Conservation (phyloP, 2,329 filamentous ascomycete genomes). For the Penicillium janthinellum region DNA sequence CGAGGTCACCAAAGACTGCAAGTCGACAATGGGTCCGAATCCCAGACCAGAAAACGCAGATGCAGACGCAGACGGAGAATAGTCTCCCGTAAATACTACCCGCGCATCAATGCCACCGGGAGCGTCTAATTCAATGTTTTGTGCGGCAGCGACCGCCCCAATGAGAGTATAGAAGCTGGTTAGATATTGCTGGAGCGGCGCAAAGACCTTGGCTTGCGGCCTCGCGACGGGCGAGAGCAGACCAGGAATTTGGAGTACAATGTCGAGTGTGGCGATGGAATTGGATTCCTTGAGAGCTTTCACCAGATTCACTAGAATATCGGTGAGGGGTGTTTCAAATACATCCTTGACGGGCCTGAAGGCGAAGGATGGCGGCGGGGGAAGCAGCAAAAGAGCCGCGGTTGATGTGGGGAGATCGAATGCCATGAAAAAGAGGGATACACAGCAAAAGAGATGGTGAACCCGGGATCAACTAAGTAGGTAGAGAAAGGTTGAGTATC, state of each 20-base stretch:
- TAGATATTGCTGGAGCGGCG: constrained; percentile 70
- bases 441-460: not conserved
- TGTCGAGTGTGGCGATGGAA: constrained; percentile 51
- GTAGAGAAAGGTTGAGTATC: not conserved
- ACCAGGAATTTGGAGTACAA: constrained; percentile 66
- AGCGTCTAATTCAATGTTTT: constrained; percentile 64
- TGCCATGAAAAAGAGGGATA: constrained; percentile 26
- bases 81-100: constrained; percentile 71
- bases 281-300: constrained; percentile 33
- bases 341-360: constrained; percentile 57
- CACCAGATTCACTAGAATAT: constrained; percentile 56
- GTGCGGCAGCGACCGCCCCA: constrained; percentile 68
- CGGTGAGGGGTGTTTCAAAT: constrained; percentile 62
- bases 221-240: constrained; percentile 55
- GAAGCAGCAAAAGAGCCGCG: constrained; percentile 60
- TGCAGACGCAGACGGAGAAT: constrained; percentile 28
- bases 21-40: constrained; percentile 54
- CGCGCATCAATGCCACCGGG: constrained; percentile 74
- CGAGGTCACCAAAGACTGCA: constrained; percentile 51
- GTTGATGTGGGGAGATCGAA: constrained; percentile 23
- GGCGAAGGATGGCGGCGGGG: constrained; percentile 60
- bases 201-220: constrained; percentile 63
- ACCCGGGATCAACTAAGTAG: not conserved
- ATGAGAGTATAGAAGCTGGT: constrained; percentile 78
- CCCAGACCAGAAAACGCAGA: constrained; percentile 3